A percentile compares a stretch with the other conserved stretches of the same genome.
Evolutionary conservation across 805 yeast genomes (phyloP).

Genomic region (Cyberlindnera saturnus): DNA sequence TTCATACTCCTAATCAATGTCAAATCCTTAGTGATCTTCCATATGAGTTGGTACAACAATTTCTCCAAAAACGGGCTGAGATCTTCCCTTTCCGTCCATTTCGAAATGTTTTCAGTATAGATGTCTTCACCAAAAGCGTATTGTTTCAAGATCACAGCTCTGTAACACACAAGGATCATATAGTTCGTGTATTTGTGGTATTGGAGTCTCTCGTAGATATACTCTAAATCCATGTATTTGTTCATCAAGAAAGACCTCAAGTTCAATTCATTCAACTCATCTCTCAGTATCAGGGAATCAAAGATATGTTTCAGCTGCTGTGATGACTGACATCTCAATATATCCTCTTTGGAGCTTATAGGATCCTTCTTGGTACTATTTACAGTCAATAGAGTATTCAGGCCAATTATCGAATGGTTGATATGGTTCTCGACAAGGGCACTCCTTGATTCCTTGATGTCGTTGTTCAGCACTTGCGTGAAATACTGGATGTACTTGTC

Average conservation of each 20-base stretch:
- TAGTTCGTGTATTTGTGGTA: conserved; percentile 7
- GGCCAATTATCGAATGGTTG: conserved; percentile 15
- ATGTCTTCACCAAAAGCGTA: conserved; percentile 6
- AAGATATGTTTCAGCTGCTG: conserved; percentile 9
- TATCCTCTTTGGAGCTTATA: conserved; percentile 1
- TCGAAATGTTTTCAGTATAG: conserved; percentile 1
- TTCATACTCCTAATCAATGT: background rate
- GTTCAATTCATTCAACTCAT: conserved; percentile 3
- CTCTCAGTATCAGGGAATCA: conserved; percentile 9
- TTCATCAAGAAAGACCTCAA: conserved; percentile 11
- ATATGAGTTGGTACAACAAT: conserved; percentile 12
- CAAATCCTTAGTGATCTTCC: conserved; percentile 9
- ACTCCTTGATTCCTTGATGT: conserved; percentile 6
- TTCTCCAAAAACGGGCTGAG: conserved; percentile 10
- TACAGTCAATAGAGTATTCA: conserved; percentile 8
- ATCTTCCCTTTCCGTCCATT: conserved; percentile 3
- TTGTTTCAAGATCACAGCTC: conserved; percentile 7
- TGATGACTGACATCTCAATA: conserved; percentile 1
- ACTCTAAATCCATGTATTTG: conserved; percentile 5
- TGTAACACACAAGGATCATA: conserved; percentile 9
- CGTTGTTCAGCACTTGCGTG: conserved; percentile 12
- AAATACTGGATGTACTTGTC: conserved; percentile 11
- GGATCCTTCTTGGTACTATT: conserved; percentile 2
- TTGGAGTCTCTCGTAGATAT: conserved; percentile 9
- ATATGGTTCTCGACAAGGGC: conserved; percentile 6